Percentiles rank a stretch among this genome's conserved stretches.
phyloP scores from a whole-genome alignment of 2,329 filamentous ascomycete genomes.

The Chaetomium olivaceum region DNA sequence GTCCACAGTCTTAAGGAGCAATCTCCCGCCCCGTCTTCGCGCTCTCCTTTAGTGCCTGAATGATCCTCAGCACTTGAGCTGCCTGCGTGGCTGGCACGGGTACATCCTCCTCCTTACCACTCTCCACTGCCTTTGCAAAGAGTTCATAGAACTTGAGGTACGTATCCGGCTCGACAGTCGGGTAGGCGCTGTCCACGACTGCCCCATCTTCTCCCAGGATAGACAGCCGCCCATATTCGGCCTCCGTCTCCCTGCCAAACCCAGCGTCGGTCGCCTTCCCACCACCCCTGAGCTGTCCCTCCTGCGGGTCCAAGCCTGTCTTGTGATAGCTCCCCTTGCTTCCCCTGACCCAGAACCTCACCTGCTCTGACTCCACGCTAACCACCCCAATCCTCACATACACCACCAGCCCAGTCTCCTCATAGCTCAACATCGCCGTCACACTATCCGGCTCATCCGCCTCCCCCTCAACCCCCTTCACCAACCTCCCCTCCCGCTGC shows the following conservation, averaged over 20 bases:
- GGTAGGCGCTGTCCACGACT: conserved; percentile 51
- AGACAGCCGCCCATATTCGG: conserved; percentile 60
- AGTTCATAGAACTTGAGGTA: conserved; percentile 68
- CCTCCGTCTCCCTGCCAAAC: conserved; percentile 65
- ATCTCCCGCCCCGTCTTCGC: conserved; percentile 51
- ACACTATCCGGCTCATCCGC: conserved; percentile 58
- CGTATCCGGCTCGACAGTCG: conserved; percentile 64
- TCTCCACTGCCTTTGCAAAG: conserved; percentile 50
- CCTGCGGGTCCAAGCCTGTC: conserved; percentile 69
- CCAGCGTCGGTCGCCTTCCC: conserved; percentile 59
- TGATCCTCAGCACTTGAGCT: conserved; percentile 53
- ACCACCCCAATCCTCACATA: conserved; percentile 69
- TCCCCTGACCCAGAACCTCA: conserved; percentile 76
- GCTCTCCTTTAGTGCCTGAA: conserved; percentile 55
- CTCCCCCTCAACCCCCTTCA: conserved; percentile 34
- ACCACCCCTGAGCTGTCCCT: conserved; percentile 69
- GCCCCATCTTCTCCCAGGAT: conserved; percentile 54
- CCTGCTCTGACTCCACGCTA: conserved; percentile 67
- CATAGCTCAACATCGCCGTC: conserved; percentile 68
- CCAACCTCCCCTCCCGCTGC: conserved; percentile 55
- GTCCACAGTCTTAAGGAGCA: background rate
- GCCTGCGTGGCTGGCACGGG: conserved; percentile 56
- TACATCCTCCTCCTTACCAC: conserved; percentile 51
- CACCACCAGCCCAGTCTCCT: conserved; percentile 59
- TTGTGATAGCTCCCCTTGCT: conserved; percentile 75